phyloP scores from a whole-genome alignment of 2,329 filamentous ascomycete genomes.

The Penicillium sclerotigenum region DNA sequence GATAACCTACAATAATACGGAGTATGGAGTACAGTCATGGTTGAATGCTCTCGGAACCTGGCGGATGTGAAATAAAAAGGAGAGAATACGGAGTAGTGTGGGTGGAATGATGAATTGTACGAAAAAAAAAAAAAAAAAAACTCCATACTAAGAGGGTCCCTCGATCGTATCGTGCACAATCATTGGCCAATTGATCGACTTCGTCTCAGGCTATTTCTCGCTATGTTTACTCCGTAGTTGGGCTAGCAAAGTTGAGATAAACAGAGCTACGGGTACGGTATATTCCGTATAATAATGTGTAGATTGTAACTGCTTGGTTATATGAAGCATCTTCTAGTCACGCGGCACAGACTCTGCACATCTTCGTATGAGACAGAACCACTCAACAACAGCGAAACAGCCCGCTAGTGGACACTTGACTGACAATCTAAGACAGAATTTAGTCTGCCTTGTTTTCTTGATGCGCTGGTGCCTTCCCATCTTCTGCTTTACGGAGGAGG shows the following conservation, averaged over 20 bases:
- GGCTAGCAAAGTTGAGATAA: neutral
- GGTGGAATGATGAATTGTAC: neutral
- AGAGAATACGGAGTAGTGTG: neutral
- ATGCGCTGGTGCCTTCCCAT: neutral
- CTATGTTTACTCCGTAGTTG: neutral
- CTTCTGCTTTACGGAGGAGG: neutral
- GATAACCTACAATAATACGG: too few relatives aligned
- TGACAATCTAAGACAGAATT: conserved; percentile 17
- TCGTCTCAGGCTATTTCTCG: neutral
- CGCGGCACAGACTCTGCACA: neutral
- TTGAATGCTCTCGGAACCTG: neutral
- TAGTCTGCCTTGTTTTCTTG: conserved; percentile 20
- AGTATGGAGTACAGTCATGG: too few relatives aligned
- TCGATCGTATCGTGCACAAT: neutral
- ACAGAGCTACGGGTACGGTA: neutral
- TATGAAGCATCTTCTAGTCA: neutral
- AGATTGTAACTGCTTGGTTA: neutral
- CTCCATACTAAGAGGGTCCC: neutral
- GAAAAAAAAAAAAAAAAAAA: neutral
- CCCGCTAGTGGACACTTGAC: neutral
- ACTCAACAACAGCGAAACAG: conserved; percentile 4
- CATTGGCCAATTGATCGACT: conserved; percentile 3
- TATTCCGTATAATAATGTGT: neutral
- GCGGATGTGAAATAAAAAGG: neutral
- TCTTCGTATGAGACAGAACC: neutral